These are phyloP conservation scores for Boletus rubroflammeus DNA, from an alignment of 768 basidiomycete species.

Conservation along the genomic window DNA sequence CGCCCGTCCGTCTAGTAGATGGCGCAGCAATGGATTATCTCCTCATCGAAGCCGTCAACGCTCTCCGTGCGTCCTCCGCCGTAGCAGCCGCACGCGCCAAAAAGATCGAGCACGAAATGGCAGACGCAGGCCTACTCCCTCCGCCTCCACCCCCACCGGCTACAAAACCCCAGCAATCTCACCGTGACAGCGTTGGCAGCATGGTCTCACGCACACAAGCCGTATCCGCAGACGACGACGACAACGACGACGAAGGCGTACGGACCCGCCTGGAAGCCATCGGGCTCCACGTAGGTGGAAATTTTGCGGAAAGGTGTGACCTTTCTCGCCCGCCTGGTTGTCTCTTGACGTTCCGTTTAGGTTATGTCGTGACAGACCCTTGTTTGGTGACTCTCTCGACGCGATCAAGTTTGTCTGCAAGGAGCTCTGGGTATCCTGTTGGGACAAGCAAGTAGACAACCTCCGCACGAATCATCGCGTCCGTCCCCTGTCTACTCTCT, in stretches of 20 bases:
- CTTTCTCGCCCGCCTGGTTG: background rate
- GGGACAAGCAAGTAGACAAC: conserved; percentile 96
- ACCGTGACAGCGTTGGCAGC: conserved; percentile 37
- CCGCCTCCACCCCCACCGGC: conserved; percentile 43
- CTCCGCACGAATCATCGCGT: conserved; percentile 92
- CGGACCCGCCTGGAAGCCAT: conserved; percentile 73
- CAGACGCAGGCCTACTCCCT: conserved; percentile 70
- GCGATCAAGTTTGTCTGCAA: conserved; percentile 95
- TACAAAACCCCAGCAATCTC: conserved; percentile 30
- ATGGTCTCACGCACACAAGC: conserved; percentile 16
- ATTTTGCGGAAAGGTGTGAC: conserved; percentile 74
- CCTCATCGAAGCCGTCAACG: conserved; percentile 73
- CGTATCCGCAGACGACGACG: conserved; percentile 44
- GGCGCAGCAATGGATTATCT: conserved; percentile 80
- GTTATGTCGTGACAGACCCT: conserved; percentile 67
- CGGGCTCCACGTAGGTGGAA: conserved; percentile 82
- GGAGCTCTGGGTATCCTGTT: conserved; percentile 88
- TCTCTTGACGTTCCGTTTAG: conserved; percentile 36
- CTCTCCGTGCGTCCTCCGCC: conserved; percentile 69
- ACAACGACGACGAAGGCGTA: conserved; percentile 75
- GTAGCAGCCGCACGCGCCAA: conserved; percentile 66
- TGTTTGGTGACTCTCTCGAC: conserved; percentile 83
- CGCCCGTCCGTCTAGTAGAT: conserved; percentile 59
- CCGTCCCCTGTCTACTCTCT: conserved; percentile 22
- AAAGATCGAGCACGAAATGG: conserved; percentile 74